A percentile compares a stretch with the other conserved stretches of the same genome.
Conservation (phyloP, 1,284 basidiomycete genomes). For the Ganoderma leucocontextum region DNA sequence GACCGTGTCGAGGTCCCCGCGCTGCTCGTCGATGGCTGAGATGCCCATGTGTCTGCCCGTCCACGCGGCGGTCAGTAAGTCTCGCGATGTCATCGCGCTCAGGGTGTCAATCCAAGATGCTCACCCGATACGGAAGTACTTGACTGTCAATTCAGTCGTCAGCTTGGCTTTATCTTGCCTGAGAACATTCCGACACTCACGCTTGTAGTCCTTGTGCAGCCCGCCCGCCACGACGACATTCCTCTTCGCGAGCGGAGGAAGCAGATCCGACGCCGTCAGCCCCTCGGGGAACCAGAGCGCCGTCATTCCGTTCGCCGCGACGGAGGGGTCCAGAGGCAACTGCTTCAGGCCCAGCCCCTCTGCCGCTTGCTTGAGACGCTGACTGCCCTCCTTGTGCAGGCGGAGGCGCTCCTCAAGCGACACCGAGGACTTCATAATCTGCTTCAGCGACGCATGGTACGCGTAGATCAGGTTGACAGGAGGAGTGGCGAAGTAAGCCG, state of each 20-base stretch:
- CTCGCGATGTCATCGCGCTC: neutral
- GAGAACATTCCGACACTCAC: slow-evolving; percentile 49
- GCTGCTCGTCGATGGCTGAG: slow-evolving; percentile 73
- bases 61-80: neutral
- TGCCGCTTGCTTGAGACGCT: slow-evolving; percentile 79
- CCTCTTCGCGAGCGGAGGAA: slow-evolving; percentile 74
- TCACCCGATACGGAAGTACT: slow-evolving; percentile 83
- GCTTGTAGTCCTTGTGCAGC: slow-evolving; percentile 88
- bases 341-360: slow-evolving; percentile 77
- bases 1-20: slow-evolving; percentile 83
- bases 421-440: slow-evolving; percentile 68
- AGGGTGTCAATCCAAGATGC: slow-evolving; percentile 33
- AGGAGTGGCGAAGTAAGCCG: slow-evolving; percentile 94
- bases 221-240: slow-evolving; percentile 91
- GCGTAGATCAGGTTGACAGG: slow-evolving; percentile 96
- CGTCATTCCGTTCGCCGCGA: slow-evolving; percentile 94
- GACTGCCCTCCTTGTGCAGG: slow-evolving; percentile 79
- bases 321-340: slow-evolving; percentile 67
- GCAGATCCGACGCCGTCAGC: slow-evolving; percentile 73
- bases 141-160: slow-evolving; percentile 55
- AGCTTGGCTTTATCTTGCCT: slow-evolving; percentile 14
- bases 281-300: slow-evolving; percentile 88
- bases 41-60: slow-evolving; percentile 86
- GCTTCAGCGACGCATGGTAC: slow-evolving; percentile 81
- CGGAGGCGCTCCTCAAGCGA: slow-evolving; percentile 86